phyloP scores from a whole-genome alignment of 148 eudicot genomes.

The Camellia lanceoleosa region DNA sequence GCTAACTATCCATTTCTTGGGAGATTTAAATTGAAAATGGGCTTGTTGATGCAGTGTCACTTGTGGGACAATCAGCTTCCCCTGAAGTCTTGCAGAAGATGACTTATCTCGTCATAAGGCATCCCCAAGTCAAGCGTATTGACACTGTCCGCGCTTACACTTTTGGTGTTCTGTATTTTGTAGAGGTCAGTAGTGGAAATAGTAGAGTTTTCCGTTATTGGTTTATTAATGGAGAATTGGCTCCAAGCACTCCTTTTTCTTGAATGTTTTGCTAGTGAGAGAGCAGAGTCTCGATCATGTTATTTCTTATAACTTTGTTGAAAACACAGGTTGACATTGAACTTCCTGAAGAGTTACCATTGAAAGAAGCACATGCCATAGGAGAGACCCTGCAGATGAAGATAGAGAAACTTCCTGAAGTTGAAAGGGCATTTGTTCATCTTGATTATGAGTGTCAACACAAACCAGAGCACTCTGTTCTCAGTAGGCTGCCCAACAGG shows the following conservation, averaged over 20 bases:
- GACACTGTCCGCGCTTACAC: conserved; percentile 98
- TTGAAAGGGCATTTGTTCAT: conserved; percentile 93
- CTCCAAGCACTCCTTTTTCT: too few species aligned
- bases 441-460: conserved; percentile 87
- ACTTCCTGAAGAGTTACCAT: conserved; percentile 74
- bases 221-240: too few species aligned
- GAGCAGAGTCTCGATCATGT: too few species aligned
- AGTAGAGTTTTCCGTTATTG: background rate
- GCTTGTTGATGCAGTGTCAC: conserved; percentile 55
- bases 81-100: conserved; percentile 83
- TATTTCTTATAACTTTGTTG: too few species aligned
- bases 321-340: conserved; percentile 81
- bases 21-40: background rate
- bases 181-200: conserved; percentile 56
- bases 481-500: conserved; percentile 65
- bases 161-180: conserved; percentile 84
- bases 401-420: conserved; percentile 84
- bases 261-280: too few species aligned
- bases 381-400: conserved; percentile 82
- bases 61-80: conserved; percentile 88
- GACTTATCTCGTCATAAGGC: conserved; percentile 78
- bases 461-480: conserved; percentile 89
- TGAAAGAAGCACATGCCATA: conserved; percentile 83
- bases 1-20: background rate
- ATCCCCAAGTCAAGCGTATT: conserved; percentile 79